Base-by-base conservation (phyloP, 345 rosid species). In the Lumnitzera racemosa region DNA sequence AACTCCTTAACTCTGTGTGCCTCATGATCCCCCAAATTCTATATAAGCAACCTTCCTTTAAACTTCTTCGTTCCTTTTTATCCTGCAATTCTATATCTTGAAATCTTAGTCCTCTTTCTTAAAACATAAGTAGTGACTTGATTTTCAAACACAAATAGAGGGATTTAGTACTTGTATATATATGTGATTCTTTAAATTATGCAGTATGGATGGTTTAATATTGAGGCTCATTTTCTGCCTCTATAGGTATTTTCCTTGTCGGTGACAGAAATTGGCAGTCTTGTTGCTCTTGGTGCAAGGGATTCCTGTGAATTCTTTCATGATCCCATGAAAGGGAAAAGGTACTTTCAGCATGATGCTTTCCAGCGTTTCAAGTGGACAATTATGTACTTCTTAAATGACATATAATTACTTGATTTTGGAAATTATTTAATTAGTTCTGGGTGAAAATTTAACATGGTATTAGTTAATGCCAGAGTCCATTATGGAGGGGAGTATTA, bases 231-330 rank as follows among this genome's bases (percentile, higher is more conserved):
- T 61, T 61, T 69, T 65, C 27, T 57, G 54, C 68, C 55, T 61
- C 56, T 70, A 36, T 70, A 89, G 97, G 83, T 87, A 17, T 89
- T 94, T 76, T 94, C 96, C 0, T 73, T 94, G 54, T 89, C 91
- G 1, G 85, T 94, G 69, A 73, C 84, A 49, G 94, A 92, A 78
- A 82, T 92, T 56, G 96, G 96, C 60, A 75, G 70, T 61, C 63
- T 94, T 31, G 57, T 85, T 65, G 69, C 83, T 80, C 96, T 89
- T 23, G 85, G 96, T 46, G 65, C 83, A 27, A 82, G 63, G 56
- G 96, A 81, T 59, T 85, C 94, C 4, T 87, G 90, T 52, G 96
- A 92, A 41, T 87, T 92, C 77, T 89, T 87, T 58, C 96, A 92
- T 67, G 96, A 92, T 65, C 94, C 94, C 31, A 71, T 71, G 27